Evolutionary conservation across 805 yeast genomes (phyloP), one percentile per base, ranked within the genome.

Genomic region (Debaryomyces prosopidis): DNA sequence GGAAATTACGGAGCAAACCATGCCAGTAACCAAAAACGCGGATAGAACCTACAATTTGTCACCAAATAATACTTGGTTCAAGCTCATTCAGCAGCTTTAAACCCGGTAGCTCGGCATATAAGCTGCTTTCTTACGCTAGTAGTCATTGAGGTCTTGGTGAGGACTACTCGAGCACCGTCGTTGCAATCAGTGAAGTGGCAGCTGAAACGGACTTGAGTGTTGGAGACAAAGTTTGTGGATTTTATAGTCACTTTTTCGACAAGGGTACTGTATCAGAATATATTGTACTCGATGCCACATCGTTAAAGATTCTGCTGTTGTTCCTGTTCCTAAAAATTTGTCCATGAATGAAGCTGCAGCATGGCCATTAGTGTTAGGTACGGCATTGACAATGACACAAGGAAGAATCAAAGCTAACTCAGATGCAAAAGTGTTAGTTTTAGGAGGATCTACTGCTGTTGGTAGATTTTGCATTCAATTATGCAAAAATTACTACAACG

Each of bases 381-480:
- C 95, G 3, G 91, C 92, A 0, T 73, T 57, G 51, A 59, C 68
- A 40, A 57, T 73, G 40, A 59, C 76, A 26, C 57, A 59, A 7
- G 42, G 55, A 20, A 58, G 59, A 3, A 69, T 63, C 28, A 64
- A 78, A 16, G 69, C 66, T 32, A 68, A 69, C 9, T 17, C 19
- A 4, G 68, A 69, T 8, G 68, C 80, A 4, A 76, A 73, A 46
- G 78, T 85, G 3, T 69, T 87, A 39, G 74, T 88, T 16, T 67
- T 86, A 39, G 96, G 96, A 32, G 92, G 86, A 19, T 83, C 87
- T 7, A 82, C 95, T 1, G 66, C 84, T 11, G 90, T 85, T 12
- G 90, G 91, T 17, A 59, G 73, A 23, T 73, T 70, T 47, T 70
- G 76, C 3, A 67, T 80, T 30, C 87, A 83, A 60, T 60, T 86